Evolutionary conservation across 1,284 basidiomycete genomes (phyloP).

Genomic region (Ceratorhiza oryzae-sativae): DNA sequence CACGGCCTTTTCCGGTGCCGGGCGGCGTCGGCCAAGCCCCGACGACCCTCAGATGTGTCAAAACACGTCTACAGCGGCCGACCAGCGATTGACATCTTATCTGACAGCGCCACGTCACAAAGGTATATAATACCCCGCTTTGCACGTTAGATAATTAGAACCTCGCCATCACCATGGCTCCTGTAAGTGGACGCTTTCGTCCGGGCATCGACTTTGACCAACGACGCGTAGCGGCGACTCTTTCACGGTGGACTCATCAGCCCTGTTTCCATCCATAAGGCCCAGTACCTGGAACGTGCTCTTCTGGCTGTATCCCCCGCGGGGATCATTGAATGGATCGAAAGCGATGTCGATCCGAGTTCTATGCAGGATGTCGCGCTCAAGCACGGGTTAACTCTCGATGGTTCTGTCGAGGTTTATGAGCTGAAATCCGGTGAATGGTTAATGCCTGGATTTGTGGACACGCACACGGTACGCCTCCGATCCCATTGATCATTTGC

Average conservation of each 20-base stretch:
- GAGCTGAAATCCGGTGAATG: constrained; percentile 74
- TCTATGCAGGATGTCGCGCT: constrained; percentile 50
- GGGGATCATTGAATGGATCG: constrained; percentile 75
- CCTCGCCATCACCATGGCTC: constrained; percentile 3
- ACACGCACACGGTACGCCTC: constrained; percentile 81
- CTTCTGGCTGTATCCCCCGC: constrained; percentile 64
- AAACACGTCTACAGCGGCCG: constrained; percentile 5
- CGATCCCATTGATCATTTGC: background rate
- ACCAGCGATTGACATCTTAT: constrained; percentile 31
- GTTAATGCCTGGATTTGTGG: constrained; percentile 86
- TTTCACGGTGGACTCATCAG: constrained; percentile 76
- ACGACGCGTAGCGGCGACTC: constrained; percentile 46
- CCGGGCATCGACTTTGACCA: background rate
- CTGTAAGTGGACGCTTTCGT: background rate
- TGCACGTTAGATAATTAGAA: background rate
- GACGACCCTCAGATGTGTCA: constrained; percentile 7
- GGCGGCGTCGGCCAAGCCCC: constrained; percentile 26
- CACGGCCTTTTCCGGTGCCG: constrained; percentile 16
- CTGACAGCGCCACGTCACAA: background rate
- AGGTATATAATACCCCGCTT: constrained; percentile 4
- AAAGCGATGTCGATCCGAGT: constrained; percentile 57
- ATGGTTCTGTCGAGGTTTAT: constrained; percentile 53
- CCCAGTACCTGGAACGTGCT: constrained; percentile 62
- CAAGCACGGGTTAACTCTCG: constrained; percentile 56
- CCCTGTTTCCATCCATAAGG: constrained; percentile 62